Conservation (phyloP, 805 yeast species). For the Wickerhamiella occidentalis region DNA sequence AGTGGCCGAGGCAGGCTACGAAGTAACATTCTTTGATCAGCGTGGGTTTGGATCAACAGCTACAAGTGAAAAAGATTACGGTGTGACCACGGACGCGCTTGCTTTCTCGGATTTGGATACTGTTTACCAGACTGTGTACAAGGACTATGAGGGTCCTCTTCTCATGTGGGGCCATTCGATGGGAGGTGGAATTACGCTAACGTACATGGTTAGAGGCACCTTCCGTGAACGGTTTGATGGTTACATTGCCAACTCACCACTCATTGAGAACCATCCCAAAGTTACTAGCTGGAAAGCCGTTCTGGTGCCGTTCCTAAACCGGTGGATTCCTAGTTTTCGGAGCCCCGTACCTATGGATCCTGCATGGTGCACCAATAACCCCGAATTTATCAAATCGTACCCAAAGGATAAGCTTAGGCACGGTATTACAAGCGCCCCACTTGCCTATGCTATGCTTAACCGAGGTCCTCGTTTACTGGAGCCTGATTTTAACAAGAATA, state of each 20-base stretch:
- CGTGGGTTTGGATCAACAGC: constrained; percentile 32
- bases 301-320: constrained; percentile 23
- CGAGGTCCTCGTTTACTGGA: constrained; percentile 28
- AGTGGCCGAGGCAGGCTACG: constrained; percentile 27
- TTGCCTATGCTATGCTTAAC: constrained; percentile 27
- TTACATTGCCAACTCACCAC: constrained; percentile 28
- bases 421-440: constrained; percentile 23
- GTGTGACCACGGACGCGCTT: constrained; percentile 26
- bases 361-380: constrained; percentile 24
- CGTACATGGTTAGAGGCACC: constrained; percentile 28
- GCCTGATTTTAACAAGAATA: constrained; percentile 22
- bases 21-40: constrained; percentile 30
- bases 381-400: constrained; percentile 18
- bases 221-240: constrained; percentile 26
- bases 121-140: constrained; percentile 18
- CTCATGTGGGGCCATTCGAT: constrained; percentile 30
- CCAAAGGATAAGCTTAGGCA: constrained; percentile 24
- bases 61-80: constrained; percentile 22
- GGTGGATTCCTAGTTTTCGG: constrained; percentile 23
- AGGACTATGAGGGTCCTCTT: constrained; percentile 21
- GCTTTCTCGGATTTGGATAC: constrained; percentile 28
- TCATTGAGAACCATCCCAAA: constrained; percentile 20
- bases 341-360: constrained; percentile 20
- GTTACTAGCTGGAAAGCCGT: constrained; percentile 15
- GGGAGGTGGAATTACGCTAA: constrained; percentile 32